Percentiles rank a stretch among this genome's conserved stretches.
phyloP scores from a whole-genome alignment of 1,284 basidiomycete genomes.

The Ganoderma lucidum region DNA sequence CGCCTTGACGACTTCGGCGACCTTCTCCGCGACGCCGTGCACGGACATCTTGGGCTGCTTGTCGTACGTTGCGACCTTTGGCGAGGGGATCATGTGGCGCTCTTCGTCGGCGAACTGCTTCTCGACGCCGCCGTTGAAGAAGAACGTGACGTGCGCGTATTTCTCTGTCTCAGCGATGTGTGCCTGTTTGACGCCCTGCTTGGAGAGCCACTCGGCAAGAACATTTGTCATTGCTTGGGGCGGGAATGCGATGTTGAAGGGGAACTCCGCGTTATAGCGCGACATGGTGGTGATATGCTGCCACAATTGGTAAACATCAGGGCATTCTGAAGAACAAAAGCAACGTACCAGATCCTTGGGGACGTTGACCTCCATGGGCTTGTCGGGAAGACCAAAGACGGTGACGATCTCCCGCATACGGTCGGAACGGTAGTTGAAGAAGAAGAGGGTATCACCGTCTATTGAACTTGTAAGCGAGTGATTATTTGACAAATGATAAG shows the following conservation, averaged over 20 bases:
- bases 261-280: constrained; percentile 89
- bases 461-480: neutral
- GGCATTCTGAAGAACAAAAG: neutral
- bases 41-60: constrained; percentile 89
- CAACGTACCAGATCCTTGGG: constrained; percentile 79
- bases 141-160: constrained; percentile 95
- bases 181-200: constrained; percentile 81
- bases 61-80: constrained; percentile 92
- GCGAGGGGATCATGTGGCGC: constrained; percentile 88
- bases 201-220: constrained; percentile 87
- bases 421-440: constrained; percentile 96
- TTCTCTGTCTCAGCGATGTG: constrained; percentile 95
- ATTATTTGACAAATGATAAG: neutral
- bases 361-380: constrained; percentile 83
- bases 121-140: constrained; percentile 95
- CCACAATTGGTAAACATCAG: constrained; percentile 8
- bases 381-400: constrained; percentile 84
- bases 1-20: constrained; percentile 81
- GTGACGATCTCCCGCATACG: constrained; percentile 88
- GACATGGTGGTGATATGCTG: constrained; percentile 93
- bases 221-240: constrained; percentile 92
- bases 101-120: constrained; percentile 88
- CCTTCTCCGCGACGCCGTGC: constrained; percentile 87
- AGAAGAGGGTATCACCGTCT: constrained; percentile 85
- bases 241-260: constrained; percentile 88